These are phyloP conservation scores for Lichina pygmaea DNA, from an alignment of 495 filamentous ascomycete genomes.

Conservation along the genomic window DNA sequence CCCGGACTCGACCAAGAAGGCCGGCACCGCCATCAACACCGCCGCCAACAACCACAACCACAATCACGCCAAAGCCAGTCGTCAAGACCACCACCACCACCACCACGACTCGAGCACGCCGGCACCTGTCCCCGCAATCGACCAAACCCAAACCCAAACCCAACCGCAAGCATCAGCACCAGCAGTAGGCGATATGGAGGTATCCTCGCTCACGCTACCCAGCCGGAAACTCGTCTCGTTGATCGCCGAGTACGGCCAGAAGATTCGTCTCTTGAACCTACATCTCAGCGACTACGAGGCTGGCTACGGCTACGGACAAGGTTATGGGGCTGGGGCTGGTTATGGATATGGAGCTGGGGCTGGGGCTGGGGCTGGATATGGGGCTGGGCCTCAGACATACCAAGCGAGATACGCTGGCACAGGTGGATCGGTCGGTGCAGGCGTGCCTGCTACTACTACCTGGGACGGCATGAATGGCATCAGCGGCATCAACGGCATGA, in stretches of 20 bases:
- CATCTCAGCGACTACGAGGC: slow-evolving; percentile 33
- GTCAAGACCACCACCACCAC: background rate
- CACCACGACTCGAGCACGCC: background rate
- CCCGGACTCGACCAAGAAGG: background rate
- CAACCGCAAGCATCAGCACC: background rate
- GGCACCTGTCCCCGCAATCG: background rate
- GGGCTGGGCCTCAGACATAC: too few species aligned
- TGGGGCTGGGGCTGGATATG: too few species aligned
- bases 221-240: slow-evolving; percentile 68
- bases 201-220: slow-evolving; percentile 58
- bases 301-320: background rate
- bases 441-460: too few species aligned
- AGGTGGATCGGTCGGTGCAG: too few species aligned
- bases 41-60: too few species aligned
- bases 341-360: too few species aligned
- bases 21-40: background rate
- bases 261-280: slow-evolving; percentile 83
- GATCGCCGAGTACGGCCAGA: slow-evolving; percentile 70
- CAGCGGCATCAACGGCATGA: too few species aligned
- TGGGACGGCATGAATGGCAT: too few species aligned
- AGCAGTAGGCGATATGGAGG: background rate
- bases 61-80: too few species aligned
- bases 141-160: too few species aligned
- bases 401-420: too few species aligned
- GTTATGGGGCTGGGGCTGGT: too few species aligned